Evolutionary conservation across 305 asterid genomes (phyloP).

Genomic region (Solanum hybrid): DNA sequence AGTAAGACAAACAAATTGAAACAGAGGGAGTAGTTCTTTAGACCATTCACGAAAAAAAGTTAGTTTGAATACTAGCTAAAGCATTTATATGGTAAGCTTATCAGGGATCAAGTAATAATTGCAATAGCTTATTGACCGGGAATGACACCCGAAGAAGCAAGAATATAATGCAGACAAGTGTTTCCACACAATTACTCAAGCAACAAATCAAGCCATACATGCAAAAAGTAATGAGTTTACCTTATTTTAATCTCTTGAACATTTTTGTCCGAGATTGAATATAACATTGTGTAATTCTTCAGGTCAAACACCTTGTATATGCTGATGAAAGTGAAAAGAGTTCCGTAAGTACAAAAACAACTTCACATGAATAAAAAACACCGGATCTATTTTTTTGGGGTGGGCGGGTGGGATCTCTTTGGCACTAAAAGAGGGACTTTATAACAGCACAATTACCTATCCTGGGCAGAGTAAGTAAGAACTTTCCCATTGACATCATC

Average conservation of each 20-base stretch:
- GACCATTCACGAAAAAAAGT: not conserved
- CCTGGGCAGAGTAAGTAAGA: constrained; percentile 90
- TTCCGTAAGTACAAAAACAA: constrained; percentile 10
- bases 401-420: not conserved
- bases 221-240: constrained; percentile 30
- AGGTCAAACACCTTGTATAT: constrained; percentile 96
- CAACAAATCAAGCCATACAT: constrained; percentile 1
- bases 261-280: constrained; percentile 85
- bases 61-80: not conserved
- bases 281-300: constrained; percentile 90
- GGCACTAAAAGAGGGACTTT: not conserved
- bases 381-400: not conserved
- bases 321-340: constrained; percentile 32
- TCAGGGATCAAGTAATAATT: not conserved
- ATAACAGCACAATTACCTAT: constrained; percentile 39
- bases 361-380: not conserved
- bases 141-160: constrained; percentile 1
- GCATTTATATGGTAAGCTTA: not conserved
- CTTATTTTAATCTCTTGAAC: constrained; percentile 95
- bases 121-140: not conserved
- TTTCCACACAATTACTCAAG: not conserved
- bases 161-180: not conserved
- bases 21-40: not conserved
- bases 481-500: constrained; percentile 97
- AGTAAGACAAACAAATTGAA: not conserved